Conservation (phyloP, 805 yeast genomes). For the Wickerhamomyces sydowiorum region DNA sequence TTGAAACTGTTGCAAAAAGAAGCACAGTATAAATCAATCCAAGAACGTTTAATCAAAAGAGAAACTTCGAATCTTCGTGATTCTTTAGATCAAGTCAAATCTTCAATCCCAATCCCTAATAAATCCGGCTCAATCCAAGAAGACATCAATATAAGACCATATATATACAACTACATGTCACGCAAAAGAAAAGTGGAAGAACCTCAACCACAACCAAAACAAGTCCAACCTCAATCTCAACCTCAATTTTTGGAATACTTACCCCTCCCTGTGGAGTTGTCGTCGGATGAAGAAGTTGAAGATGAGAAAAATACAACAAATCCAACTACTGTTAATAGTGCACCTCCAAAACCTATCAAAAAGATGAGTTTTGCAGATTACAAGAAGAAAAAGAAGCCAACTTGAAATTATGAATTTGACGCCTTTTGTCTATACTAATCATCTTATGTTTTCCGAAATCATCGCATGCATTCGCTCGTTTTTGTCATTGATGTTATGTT, state of each 20-base stretch:
- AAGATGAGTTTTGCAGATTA: conserved; percentile 74
- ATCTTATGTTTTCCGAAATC: background rate
- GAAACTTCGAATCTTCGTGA: conserved; percentile 16
- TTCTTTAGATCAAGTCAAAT: conserved; percentile 3
- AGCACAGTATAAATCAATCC: conserved; percentile 24
- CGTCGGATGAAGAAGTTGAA: conserved; percentile 4
- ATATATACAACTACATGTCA: conserved; percentile 11
- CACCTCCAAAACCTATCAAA: conserved; percentile 31
- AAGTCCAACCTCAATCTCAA: conserved; percentile 1
- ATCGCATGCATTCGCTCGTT: background rate
- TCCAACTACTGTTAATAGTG: background rate
- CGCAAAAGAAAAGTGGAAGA: conserved; percentile 13
- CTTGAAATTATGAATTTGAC: background rate
- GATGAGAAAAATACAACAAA: background rate
- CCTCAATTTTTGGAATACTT: conserved; percentile 8
- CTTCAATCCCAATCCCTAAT: conserved; percentile 1
- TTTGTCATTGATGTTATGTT: too few relatives aligned
- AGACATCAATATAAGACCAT: conserved; percentile 16
- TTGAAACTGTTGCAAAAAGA: conserved; percentile 27
- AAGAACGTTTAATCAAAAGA: conserved; percentile 23
- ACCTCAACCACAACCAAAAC: too few relatives aligned
- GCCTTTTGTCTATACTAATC: background rate
- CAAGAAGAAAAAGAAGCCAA: conserved; percentile 44
- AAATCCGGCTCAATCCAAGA: conserved; percentile 3
- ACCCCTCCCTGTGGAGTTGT: conserved; percentile 21